phyloP scores from a whole-genome alignment of 768 basidiomycete genomes.

The Psilocybe subaeruginosa region DNA sequence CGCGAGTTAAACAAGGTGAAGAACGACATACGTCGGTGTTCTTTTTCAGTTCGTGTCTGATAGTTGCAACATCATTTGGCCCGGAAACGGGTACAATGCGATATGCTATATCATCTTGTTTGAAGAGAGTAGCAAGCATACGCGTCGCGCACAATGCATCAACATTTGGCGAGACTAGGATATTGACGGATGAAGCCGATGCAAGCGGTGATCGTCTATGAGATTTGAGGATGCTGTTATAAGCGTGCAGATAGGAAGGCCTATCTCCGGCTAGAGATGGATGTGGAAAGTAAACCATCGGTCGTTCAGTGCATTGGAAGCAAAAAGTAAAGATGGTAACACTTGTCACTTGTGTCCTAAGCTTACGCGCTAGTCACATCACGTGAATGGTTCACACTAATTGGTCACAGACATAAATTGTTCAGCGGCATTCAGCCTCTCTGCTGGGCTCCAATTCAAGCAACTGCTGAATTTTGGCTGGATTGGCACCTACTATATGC shows the following conservation, averaged over 20 bases:
- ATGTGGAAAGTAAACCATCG: constrained; percentile 65
- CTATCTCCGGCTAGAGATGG: constrained; percentile 66
- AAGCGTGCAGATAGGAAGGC: constrained; percentile 74
- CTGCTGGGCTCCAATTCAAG: too few relatives aligned
- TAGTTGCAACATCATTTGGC: constrained; percentile 70
- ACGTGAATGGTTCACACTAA: constrained; percentile 4
- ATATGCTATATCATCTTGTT: constrained; percentile 93
- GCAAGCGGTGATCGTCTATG: constrained; percentile 76
- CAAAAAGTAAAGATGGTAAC: neutral
- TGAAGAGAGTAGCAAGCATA: constrained; percentile 88
- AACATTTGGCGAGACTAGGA: constrained; percentile 88
- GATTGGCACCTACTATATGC: too few relatives aligned
- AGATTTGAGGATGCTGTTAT: constrained; percentile 68
- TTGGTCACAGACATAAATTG: too few relatives aligned
- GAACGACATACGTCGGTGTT: constrained; percentile 60
- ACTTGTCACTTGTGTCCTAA: neutral
- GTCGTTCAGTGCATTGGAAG: neutral
- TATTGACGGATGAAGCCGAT: constrained; percentile 81
- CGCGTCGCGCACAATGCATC: constrained; percentile 91
- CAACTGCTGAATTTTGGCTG: too few relatives aligned
- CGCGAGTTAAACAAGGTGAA: neutral
- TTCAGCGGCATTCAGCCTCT: too few relatives aligned
- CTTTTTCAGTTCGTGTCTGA: constrained; percentile 65
- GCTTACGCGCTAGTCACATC: constrained; percentile 19
- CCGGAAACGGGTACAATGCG: constrained; percentile 89